Conservation (phyloP, 306 rosid genomes). For the Erythrophleum fordii region DNA sequence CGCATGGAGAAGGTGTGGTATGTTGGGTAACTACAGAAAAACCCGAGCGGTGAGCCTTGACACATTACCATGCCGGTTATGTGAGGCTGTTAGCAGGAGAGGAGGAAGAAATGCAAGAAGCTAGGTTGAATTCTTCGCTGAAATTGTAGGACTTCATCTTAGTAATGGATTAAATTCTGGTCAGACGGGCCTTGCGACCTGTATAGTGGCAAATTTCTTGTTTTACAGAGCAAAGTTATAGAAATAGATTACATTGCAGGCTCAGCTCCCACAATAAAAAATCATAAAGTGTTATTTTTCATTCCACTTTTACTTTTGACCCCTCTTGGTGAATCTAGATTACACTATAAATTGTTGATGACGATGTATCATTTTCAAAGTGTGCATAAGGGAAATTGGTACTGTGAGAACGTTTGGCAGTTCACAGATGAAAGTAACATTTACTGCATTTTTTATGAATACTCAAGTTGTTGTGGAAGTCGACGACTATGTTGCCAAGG, state of each 20-base stretch:
- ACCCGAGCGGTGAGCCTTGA: slow-evolving; percentile 88
- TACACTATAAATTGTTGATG: slow-evolving; percentile 5
- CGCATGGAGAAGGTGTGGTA: slow-evolving; percentile 96
- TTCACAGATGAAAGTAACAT: slow-evolving; percentile 14
- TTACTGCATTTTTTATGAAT: neutral
- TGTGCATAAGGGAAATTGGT: neutral
- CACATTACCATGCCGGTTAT: slow-evolving; percentile 86
- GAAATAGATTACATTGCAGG: slow-evolving; percentile 17
- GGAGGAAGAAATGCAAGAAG: slow-evolving; percentile 74
- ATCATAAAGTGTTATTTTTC: neutral
- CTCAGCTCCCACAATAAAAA: slow-evolving; percentile 9
- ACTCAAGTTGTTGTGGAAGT: neutral
- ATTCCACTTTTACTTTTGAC: neutral
- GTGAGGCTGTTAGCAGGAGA: slow-evolving; percentile 73
- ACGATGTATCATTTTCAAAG: slow-evolving; percentile 11
- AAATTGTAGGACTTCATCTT: slow-evolving; percentile 21
- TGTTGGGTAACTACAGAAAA: slow-evolving; percentile 65
- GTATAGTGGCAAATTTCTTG: slow-evolving; percentile 44
- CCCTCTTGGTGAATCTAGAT: neutral
- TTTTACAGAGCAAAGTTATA: neutral
- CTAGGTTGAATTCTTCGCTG: slow-evolving; percentile 28
- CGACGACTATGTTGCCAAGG: neutral
- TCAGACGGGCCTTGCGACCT: slow-evolving; percentile 19
- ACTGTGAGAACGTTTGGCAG: slow-evolving; percentile 8
- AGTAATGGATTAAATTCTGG: slow-evolving; percentile 19